Base-by-base conservation (phyloP, 139 green algal species). In the Volvox africanus region DNA sequence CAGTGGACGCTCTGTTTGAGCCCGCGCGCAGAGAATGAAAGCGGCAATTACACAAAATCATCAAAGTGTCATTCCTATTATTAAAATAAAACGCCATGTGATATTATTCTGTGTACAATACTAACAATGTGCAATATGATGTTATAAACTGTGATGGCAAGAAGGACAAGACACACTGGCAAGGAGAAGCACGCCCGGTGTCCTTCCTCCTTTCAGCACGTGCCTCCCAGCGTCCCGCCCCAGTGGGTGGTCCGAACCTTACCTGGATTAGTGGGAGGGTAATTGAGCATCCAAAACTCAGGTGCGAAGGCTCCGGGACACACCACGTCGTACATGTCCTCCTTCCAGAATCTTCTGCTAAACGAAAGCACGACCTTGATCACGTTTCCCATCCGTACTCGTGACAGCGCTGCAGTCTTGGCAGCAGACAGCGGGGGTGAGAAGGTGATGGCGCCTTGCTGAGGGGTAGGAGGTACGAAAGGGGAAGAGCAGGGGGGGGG, bases 231-330 rank as follows among this genome's bases (percentile, higher is more conserved):
- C n/a, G n/a, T n/a, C n/a, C n/a, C n/a, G n/a, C n/a, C n/a, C n/a
- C n/a, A n/a, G n/a, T 55, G 44, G 44, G 44, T 55, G 5, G 5
- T 55, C 44, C 44, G 50, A 37, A 89, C 65, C 76, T 6, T 69
- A 89, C 65, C 76, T 6, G 83, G 88, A 20, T 73, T 81, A 0
- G 82, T 91, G 1, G 36, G 75, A 0, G 94, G 86, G 87, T 96
- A 94, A 3, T 76, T 65, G 6, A 95, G 96, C 85, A 97, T 96
- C 97, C 97, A 99, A 68, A 98, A 95, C 92, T 99, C 97, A 3
- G 96, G 97, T 16, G 97, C 92, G 77, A 98, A 98, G 55, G 76
- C 89, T 79, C 95, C 94, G 0, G 95, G 93, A 92, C 97, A 99
- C 35, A 98, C 92, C 2, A 97, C 94, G 88, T 98, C 97, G 78